A percentile compares a stretch with the other conserved stretches of the same genome.
Conservation (phyloP, 805 yeast species). For the Suhomyces sp. region DNA sequence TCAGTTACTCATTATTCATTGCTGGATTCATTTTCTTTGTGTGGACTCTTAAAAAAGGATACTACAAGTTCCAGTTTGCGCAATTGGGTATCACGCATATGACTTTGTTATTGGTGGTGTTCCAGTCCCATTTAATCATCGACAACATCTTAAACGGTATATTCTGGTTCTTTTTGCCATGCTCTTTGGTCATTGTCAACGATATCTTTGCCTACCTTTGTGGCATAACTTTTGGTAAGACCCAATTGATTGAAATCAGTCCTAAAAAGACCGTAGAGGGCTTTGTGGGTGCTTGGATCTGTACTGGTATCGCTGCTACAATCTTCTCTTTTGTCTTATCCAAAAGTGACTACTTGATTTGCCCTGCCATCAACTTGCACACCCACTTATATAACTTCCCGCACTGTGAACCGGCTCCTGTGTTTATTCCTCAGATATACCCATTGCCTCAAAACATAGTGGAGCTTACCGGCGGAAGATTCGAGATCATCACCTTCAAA, state of each 20-base stretch:
- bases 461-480: slow-evolving; percentile 33
- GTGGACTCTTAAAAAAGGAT: slow-evolving; percentile 82
- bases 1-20: slow-evolving; percentile 79
- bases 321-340: slow-evolving; percentile 62
- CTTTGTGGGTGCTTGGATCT: slow-evolving; percentile 95
- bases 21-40: slow-evolving; percentile 90
- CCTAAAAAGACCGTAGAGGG: slow-evolving; percentile 99
- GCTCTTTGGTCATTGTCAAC: slow-evolving; percentile 85
- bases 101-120: slow-evolving; percentile 84
- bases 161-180: slow-evolving; percentile 93
- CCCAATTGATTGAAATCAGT: slow-evolving; percentile 87
- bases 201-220: slow-evolving; percentile 96
- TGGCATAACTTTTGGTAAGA: slow-evolving; percentile 93
- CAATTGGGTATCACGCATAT: slow-evolving; percentile 92
- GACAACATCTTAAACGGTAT: slow-evolving; percentile 86
- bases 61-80: slow-evolving; percentile 87
- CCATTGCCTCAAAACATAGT: slow-evolving; percentile 69
- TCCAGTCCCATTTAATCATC: slow-evolving; percentile 91
- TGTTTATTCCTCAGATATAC: slow-evolving; percentile 78
- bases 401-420: slow-evolving; percentile 81
- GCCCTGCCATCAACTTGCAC: slow-evolving; percentile 75
- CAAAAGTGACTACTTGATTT: slow-evolving; percentile 71
- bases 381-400: slow-evolving; percentile 60
- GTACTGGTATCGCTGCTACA: slow-evolving; percentile 76
- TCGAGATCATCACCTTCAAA: slow-evolving; percentile 57